Conservation (phyloP, 768 basidiomycete genomes). For the Podaxis sp. region DNA sequence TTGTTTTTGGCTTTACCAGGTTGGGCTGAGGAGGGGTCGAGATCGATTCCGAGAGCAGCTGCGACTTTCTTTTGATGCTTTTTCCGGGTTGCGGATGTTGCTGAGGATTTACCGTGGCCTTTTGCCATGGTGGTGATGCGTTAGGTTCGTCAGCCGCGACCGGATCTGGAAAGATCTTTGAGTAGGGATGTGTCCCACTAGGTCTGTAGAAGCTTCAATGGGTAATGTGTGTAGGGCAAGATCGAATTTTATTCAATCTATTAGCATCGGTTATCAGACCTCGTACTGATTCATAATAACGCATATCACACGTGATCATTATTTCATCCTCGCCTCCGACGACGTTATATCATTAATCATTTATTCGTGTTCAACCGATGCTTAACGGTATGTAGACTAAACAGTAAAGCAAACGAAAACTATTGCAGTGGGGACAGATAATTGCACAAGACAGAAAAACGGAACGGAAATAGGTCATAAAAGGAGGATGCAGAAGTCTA, state of each 20-base stretch:
- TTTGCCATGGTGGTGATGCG: neutral
- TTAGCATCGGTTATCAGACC: neutral
- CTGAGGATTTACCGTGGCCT: slow-evolving; percentile 63
- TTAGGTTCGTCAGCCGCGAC: neutral
- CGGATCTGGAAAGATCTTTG: neutral
- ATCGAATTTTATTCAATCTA: neutral
- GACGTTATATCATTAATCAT: neutral
- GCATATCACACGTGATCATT: neutral
- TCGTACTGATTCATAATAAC: slow-evolving; percentile 5
- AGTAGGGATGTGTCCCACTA: neutral
- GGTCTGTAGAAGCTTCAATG: neutral
- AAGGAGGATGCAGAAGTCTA: neutral
- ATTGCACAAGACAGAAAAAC: slow-evolving; percentile 6
- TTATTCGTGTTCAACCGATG: slow-evolving; percentile 4
- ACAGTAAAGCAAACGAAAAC: neutral
- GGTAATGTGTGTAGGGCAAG: neutral
- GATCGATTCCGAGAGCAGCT: slow-evolving; percentile 33
- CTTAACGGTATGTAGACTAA: neutral
- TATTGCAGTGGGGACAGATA: slow-evolving; percentile 4
- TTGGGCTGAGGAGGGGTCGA: slow-evolving; percentile 20
- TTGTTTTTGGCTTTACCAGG: slow-evolving; percentile 19
- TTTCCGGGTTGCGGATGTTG: slow-evolving; percentile 84
- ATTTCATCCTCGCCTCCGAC: neutral
- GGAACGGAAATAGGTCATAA: neutral
- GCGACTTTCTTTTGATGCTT: slow-evolving; percentile 91